These are phyloP conservation scores for Chlamydomonas sphaeroides DNA, from an alignment of 139 green algal genomes.

Conservation along the genomic window DNA sequence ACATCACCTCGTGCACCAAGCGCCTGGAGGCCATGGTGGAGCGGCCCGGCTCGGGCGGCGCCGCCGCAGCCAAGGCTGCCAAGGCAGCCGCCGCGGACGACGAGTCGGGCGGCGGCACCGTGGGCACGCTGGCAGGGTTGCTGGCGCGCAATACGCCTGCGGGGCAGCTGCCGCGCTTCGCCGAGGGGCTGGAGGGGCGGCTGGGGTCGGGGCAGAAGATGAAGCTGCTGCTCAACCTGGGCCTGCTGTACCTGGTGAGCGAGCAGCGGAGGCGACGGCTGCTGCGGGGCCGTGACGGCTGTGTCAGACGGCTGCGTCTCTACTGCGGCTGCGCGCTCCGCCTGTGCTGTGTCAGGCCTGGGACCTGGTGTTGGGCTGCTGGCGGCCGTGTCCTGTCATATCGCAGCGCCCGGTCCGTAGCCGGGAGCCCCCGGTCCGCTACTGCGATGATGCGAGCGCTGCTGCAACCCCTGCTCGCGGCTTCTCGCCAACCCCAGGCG, in stretches of 20 bases:
- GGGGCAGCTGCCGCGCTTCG: constrained; percentile 1
- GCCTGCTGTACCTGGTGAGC: constrained; percentile 69
- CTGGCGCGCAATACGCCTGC: constrained; percentile 20
- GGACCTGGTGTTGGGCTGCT: too few relatives aligned
- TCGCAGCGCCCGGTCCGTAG: too few relatives aligned
- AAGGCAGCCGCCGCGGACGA: neutral
- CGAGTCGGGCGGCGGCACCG: neutral
- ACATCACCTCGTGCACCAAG: constrained; percentile 67
- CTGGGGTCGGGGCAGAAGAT: constrained; percentile 76
- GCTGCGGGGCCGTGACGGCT: too few relatives aligned
- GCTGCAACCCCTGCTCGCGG: too few relatives aligned
- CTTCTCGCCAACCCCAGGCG: too few relatives aligned
- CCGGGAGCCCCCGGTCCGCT: too few relatives aligned
- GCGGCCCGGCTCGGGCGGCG: constrained; percentile 8
- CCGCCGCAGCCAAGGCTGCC: neutral
- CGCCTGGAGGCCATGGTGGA: constrained; percentile 77
- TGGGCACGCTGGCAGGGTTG: constrained; percentile 15
- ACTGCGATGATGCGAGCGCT: too few relatives aligned
- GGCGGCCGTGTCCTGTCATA: too few relatives aligned
- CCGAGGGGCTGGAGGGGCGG: constrained; percentile 63
- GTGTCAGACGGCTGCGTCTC: too few relatives aligned
- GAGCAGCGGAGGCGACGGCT: too few relatives aligned
- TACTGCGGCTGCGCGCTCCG: too few relatives aligned
- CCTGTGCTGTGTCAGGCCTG: too few relatives aligned
- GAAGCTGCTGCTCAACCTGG: constrained; percentile 75